phyloP scores from a whole-genome alignment of 208 protist species.

The Crithidia brevicula region DNA sequence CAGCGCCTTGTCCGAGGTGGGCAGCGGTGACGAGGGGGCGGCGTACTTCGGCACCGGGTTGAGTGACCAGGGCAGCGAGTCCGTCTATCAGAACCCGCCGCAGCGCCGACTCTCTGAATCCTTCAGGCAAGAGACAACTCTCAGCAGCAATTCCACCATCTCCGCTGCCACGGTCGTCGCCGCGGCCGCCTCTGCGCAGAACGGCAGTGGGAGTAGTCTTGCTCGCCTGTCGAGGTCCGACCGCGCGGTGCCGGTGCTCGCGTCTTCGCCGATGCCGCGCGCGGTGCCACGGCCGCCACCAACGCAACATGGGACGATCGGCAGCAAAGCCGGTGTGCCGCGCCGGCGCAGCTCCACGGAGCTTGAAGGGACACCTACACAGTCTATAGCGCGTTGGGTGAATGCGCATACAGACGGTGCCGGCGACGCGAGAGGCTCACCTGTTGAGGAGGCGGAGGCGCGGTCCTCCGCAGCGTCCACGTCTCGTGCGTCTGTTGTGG shows the following conservation, averaged over 20 bases:
- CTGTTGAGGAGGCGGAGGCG: constrained; percentile 4
- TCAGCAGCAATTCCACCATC: not conserved
- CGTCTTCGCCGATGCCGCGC: not conserved
- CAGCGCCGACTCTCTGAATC: constrained; percentile 16
- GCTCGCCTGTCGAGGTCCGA: not conserved
- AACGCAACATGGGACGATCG: not conserved
- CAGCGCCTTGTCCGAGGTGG: not conserved
- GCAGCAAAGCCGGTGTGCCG: not conserved
- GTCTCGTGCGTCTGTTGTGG: no score
- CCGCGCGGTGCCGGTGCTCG: not conserved
- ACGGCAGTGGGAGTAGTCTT: not conserved
- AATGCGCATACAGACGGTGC: not conserved
- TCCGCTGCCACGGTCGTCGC: not conserved
- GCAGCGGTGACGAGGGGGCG: constrained; percentile 1
- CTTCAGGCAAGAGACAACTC: not conserved
- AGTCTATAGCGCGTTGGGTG: not conserved
- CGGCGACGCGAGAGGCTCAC: constrained; percentile 5
- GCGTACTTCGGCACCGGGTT: not conserved
- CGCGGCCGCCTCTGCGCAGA: not conserved
- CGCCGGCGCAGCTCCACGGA: not conserved
- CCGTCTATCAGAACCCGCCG: not conserved
- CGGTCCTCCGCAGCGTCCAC: no score
- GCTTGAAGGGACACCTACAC: not conserved
- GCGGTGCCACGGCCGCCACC: not conserved
- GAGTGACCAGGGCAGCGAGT: not conserved